These are phyloP conservation scores for Colletotrichum salicis DNA, from an alignment of 2,329 filamentous ascomycete genomes.

Conservation along the genomic window DNA sequence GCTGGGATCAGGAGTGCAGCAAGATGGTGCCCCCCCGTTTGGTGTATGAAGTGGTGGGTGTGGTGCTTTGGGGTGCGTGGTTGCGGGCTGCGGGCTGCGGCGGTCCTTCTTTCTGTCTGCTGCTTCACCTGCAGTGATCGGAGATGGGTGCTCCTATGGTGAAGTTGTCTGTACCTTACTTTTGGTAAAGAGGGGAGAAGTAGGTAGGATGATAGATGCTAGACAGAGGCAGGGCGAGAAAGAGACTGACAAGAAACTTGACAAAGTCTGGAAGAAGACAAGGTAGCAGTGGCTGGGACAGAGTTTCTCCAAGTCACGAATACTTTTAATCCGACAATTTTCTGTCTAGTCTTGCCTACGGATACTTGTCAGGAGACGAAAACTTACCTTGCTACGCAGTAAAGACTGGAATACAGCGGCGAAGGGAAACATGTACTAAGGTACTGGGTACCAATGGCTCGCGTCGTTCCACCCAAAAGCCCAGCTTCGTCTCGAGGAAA, in stretches of 20 bases:
- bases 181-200: slow-evolving; percentile 4
- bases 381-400: background rate
- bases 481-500: background rate
- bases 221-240: background rate
- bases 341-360: background rate
- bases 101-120: background rate
- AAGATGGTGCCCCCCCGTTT: slow-evolving; percentile 22
- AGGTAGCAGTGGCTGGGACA: slow-evolving; percentile 1
- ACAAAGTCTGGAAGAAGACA: background rate
- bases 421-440: background rate
- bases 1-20: slow-evolving; percentile 22
- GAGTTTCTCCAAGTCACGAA: background rate
- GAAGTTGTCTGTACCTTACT: background rate
- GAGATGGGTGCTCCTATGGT: background rate
- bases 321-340: background rate
- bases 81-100: background rate
- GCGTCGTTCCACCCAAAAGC: background rate
- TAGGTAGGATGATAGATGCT: background rate
- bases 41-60: slow-evolving; percentile 7
- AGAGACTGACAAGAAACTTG: background rate
- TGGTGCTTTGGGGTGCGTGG: background rate
- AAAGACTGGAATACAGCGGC: background rate
- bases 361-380: background rate
- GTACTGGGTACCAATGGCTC: background rate
- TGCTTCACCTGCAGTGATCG: background rate